Base-by-base conservation (phyloP, 1,284 basidiomycete genomes). In the Gomphus sp. region DNA sequence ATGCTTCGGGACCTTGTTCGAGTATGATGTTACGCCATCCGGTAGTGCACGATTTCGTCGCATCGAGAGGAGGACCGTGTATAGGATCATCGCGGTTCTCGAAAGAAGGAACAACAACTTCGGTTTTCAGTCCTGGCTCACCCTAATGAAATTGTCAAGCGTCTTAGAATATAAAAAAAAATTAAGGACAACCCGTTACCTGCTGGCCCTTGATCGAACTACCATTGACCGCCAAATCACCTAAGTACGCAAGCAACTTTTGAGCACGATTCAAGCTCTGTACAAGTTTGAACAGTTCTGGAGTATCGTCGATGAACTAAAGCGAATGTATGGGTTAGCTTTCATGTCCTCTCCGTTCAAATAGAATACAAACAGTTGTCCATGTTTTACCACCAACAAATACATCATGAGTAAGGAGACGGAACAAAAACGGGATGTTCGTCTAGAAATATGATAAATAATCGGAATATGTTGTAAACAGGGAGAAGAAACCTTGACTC, bases 11-110 rank as follows among this genome's bases (percentile, higher is more conserved):
- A 50, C 97, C 97, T 66, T 98, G 83, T 73, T 98, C 93, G 68
- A 97, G 89, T 71, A 99, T 97, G 73, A 99, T 98, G 78, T 98
- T 98, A 65, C 97, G 86, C 97, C 97, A 99, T 61, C 97, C 97
- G 49, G 84, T 78, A 65, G 87, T 80, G 75, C 93, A 97, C 22
- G 97, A 91, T 64, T 82, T 72, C 52, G 84, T 84, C 16, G 89
- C 82, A 71, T 99, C 95, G 66, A 97, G 75, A 8, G 85, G 81
- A 37, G 80, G 74, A 7, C 84, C 82, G 69, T 86, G 82, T 62
- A 74, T 68, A 5, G 88, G 84, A 68, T 92, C 87, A 52, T 89
- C 85, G 47, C 81, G 85, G 74, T 89, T 91, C 66, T 80, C 79
- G 67, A 99, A 80, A 61, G 80, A 78, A 49, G 97, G 97, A 63